These are phyloP conservation scores for Simmondsia chinensis DNA, from an alignment of 148 eudicot genomes.

Conservation along the genomic window DNA sequence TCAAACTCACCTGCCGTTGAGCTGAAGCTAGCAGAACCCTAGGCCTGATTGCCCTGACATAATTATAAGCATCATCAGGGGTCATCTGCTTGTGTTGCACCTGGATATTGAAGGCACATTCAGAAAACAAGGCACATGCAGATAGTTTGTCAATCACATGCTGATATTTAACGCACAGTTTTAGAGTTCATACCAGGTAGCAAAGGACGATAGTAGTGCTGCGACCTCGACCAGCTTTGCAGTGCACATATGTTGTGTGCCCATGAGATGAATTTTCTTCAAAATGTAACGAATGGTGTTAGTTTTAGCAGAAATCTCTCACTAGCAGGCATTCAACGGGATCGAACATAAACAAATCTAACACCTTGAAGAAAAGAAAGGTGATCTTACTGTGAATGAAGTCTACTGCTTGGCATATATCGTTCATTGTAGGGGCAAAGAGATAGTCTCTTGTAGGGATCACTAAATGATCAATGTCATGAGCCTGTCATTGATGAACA, in stretches of 20 bases:
- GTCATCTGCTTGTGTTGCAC: slow-evolving; percentile 56
- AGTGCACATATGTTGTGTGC: slow-evolving; percentile 77
- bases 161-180: background rate
- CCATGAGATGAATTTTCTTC: slow-evolving; percentile 54
- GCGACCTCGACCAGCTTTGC: slow-evolving; percentile 94
- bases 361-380: background rate
- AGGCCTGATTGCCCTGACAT: slow-evolving; percentile 57
- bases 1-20: no score
- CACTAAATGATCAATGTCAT: slow-evolving; percentile 63
- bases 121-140: background rate
- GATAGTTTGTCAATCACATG: background rate
- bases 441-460: slow-evolving; percentile 77
- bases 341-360: slow-evolving; percentile 4
- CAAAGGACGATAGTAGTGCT: slow-evolving; percentile 85
- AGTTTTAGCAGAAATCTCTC: background rate
- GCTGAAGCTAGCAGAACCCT: slow-evolving; percentile 62
- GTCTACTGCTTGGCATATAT: slow-evolving; percentile 57
- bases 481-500: slow-evolving; percentile 25
- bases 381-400: slow-evolving; percentile 57
- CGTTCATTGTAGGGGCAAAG: slow-evolving; percentile 66
- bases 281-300: no score
- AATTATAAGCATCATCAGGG: slow-evolving; percentile 53
- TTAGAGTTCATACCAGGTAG: slow-evolving; percentile 36
- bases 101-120: slow-evolving; percentile 15
- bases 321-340: no score